phyloP scores from a whole-genome alignment of 2,329 filamentous ascomycete species.

The Penicillium sp. region DNA sequence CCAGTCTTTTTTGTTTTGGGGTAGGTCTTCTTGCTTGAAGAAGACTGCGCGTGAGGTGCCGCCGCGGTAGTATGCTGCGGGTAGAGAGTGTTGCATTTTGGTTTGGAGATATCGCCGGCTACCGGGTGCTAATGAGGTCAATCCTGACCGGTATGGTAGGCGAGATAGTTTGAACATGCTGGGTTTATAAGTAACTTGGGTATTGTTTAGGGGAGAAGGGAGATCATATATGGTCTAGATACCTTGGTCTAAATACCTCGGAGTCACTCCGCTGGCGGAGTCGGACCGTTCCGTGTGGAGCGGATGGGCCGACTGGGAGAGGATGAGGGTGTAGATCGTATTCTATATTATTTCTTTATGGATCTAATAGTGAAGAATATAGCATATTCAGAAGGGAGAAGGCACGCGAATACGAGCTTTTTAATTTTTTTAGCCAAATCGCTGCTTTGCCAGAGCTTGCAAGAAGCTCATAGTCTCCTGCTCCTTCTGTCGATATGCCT shows the following conservation, averaged over 20 bases:
- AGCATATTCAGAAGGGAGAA: background rate
- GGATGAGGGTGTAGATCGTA: background rate
- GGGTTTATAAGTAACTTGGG: background rate
- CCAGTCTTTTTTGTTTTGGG: slow-evolving; percentile 48
- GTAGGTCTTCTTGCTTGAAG: slow-evolving; percentile 55
- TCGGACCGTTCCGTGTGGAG: slow-evolving; percentile 2
- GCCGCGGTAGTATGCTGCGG: slow-evolving; percentile 63
- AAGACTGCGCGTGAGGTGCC: slow-evolving; percentile 69
- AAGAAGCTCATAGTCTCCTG: slow-evolving; percentile 81
- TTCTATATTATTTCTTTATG: background rate
- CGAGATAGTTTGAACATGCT: slow-evolving; percentile 3
- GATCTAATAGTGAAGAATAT: background rate
- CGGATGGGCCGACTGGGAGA: background rate
- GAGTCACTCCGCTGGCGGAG: slow-evolving; percentile 1
- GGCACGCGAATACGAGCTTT: background rate
- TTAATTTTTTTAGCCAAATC: slow-evolving; percentile 60
- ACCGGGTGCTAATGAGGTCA: background rate
- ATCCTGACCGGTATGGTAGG: background rate
- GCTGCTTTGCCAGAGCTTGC: slow-evolving; percentile 71
- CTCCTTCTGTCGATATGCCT: slow-evolving; percentile 71
- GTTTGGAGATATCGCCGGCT: slow-evolving; percentile 7
- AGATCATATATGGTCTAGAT: background rate
- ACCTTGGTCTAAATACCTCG: background rate
- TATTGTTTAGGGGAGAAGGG: background rate
- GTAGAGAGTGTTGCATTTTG: slow-evolving; percentile 37